Conservation (phyloP, 768 basidiomycete species). For the Calocybe indica region DNA sequence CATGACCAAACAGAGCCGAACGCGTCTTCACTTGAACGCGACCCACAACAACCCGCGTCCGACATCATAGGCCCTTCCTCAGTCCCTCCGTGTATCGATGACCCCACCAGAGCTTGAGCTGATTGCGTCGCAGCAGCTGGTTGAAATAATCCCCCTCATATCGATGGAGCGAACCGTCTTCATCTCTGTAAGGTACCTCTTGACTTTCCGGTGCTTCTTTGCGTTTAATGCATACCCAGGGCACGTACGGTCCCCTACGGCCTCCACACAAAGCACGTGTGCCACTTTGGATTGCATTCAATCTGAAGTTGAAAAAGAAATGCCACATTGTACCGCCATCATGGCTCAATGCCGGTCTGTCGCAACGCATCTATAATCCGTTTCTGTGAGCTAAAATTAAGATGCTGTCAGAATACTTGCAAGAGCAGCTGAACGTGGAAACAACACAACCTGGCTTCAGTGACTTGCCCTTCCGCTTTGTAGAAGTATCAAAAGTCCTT, state of each 20-base stretch:
- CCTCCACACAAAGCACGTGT: constrained; percentile 82
- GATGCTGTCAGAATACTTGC: constrained; percentile 61
- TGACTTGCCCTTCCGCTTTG: constrained; percentile 78
- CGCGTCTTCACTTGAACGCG: not conserved
- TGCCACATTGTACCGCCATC: constrained; percentile 87
- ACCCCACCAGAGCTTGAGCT: constrained; percentile 86
- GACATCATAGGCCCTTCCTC: constrained; percentile 71
- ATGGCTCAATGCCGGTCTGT: constrained; percentile 84
- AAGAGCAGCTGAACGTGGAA: constrained; percentile 69
- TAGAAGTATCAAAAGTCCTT: constrained; percentile 87
- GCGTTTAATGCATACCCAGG: constrained; percentile 41
- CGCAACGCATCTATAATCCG: not conserved
- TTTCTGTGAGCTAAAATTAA: not conserved
- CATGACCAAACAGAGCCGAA: constrained; percentile 2
- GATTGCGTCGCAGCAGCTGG: constrained; percentile 75
- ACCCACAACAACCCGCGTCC: not conserved
- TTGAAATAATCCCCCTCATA: constrained; percentile 86
- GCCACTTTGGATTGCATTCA: constrained; percentile 96
- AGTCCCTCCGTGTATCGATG: constrained; percentile 60
- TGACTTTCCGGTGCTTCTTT: constrained; percentile 6
- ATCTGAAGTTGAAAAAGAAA: constrained; percentile 91
- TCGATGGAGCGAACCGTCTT: constrained; percentile 89
- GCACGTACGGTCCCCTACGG: constrained; percentile 86
- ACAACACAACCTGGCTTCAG: constrained; percentile 71
- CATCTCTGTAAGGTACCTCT: constrained; percentile 60